Percentiles rank a stretch among this genome's conserved stretches.
Evolutionary conservation across 495 filamentous ascomycete genomes (phyloP).

Genomic region (Aspergillus sparsus): DNA sequence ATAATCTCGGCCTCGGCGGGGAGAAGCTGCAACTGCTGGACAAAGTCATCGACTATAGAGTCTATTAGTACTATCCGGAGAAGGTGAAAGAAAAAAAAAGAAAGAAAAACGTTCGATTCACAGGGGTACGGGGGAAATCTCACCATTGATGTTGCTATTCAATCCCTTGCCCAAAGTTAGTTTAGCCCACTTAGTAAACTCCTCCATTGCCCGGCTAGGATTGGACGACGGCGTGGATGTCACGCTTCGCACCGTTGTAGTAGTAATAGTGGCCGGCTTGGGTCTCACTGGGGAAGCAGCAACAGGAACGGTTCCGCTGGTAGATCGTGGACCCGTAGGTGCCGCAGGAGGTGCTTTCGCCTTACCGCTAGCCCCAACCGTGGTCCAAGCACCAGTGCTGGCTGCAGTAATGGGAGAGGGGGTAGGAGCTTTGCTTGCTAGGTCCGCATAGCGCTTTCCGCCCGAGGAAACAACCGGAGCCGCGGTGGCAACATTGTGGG

Average conservation of each 20-base stretch:
- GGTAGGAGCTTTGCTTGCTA: conserved; percentile 76
- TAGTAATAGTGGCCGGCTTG: conserved; percentile 38
- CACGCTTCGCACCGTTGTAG: conserved; percentile 36
- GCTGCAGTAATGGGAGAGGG: conserved; percentile 37
- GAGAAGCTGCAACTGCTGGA: conserved; percentile 68
- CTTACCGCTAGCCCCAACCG: conserved; percentile 93
- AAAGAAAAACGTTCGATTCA: neutral
- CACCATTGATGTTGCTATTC: conserved; percentile 62
- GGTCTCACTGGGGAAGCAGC: conserved; percentile 42
- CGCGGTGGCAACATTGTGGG: conserved; percentile 42
- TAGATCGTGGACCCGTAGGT: conserved; percentile 56
- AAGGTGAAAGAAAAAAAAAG: neutral
- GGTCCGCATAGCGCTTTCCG: conserved; percentile 92
- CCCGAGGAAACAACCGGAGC: conserved; percentile 50
- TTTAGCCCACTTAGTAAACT: conserved; percentile 92
- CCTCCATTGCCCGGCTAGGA: conserved; percentile 67
- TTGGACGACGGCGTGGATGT: conserved; percentile 44
- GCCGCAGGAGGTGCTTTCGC: conserved; percentile 69
- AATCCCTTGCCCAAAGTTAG: conserved; percentile 65
- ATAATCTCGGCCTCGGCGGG: conserved; percentile 79
- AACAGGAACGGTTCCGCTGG: conserved; percentile 50
- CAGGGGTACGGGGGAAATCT: conserved; percentile 19
- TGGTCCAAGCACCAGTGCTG: conserved; percentile 77
- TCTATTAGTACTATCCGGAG: conserved; percentile 5
- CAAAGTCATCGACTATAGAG: conserved; percentile 74